Base-by-base conservation (phyloP, 2,329 filamentous ascomycete species). In the Phialophora verrucosa region DNA sequence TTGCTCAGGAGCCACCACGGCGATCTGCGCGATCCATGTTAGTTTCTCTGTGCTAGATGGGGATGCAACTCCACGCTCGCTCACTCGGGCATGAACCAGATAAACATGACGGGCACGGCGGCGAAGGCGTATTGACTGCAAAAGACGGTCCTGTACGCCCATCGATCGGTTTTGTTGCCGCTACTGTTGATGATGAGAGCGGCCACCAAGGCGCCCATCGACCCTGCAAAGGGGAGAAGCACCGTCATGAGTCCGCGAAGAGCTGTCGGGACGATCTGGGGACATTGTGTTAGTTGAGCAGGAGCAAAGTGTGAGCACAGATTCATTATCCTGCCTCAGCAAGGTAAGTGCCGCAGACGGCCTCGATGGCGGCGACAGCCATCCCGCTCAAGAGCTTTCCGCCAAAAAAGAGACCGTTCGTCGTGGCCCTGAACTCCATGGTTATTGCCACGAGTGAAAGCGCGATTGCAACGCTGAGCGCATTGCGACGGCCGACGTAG, bases 191-290 rank as follows among this genome's bases (percentile, higher is more conserved):
- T 74, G 56, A 79, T 75, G n/a, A 78, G 74, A n/a, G 77, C 77
- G 0, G 78, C 76, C 12, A 78, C 73, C 14, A 82, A 76, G 0
- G 78, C 78, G 0, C 79, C 80, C 1, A 82, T 74, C 10, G 76
- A 78, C 38, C 79, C 79, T 3, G 79, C 74, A 2, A 82, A 71
- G 50, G 79, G 79, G 14, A 76, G 78, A 67, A 79, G 73, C 62
- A 78, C 79, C 0, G 83, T 83, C 0, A 83, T 75, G 25, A 84
- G 74, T 32, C 83, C 83, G 31, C 84, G 79, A 1, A 85, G 76
- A 4, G 78, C 77, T 11, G 83, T 78, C 0, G 83, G 80, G 0
- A 78, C 78, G 10, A 83, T 75, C 73, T 72, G 25, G 3, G 3
- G 8, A 23, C 23, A 50, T 35, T n/a, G 20, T n/a, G 76, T 78